Conservation (phyloP, 2,329 filamentous ascomycete genomes). For the Talaromyces sp. region DNA sequence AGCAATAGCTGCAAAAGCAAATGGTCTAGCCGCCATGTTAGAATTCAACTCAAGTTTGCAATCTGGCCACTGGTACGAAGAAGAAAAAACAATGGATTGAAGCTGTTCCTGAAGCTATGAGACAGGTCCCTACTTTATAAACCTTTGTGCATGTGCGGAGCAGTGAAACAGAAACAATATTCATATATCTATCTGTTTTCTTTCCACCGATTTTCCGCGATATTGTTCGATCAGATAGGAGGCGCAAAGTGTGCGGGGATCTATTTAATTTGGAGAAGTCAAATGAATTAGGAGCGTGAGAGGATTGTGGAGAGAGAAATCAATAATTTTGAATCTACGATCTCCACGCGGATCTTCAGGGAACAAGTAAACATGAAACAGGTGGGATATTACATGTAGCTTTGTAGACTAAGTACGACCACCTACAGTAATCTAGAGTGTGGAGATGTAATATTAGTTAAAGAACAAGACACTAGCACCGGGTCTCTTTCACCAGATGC, state of each 20-base stretch:
- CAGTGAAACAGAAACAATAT: background rate
- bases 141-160: background rate
- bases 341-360: background rate
- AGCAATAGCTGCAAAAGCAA: background rate
- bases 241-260: background rate
- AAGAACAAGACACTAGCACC: background rate
- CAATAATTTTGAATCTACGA: background rate
- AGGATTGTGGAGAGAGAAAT: background rate
- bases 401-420: background rate
- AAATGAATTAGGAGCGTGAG: background rate
- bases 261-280: background rate
- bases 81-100: background rate
- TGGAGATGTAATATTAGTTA: background rate
- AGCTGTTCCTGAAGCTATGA: background rate
- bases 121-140: background rate
- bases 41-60: background rate
- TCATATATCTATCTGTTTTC: background rate
- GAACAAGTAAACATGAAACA: background rate
- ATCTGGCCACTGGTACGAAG: background rate
- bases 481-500: background rate
- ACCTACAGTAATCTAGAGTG: background rate
- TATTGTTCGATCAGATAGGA: background rate
- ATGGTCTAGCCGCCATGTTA: background rate
- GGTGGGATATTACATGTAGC: background rate
- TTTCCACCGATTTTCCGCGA: background rate